phyloP scores from a whole-genome alignment of 768 basidiomycete genomes.

The Pisolithus marmoratus region DNA sequence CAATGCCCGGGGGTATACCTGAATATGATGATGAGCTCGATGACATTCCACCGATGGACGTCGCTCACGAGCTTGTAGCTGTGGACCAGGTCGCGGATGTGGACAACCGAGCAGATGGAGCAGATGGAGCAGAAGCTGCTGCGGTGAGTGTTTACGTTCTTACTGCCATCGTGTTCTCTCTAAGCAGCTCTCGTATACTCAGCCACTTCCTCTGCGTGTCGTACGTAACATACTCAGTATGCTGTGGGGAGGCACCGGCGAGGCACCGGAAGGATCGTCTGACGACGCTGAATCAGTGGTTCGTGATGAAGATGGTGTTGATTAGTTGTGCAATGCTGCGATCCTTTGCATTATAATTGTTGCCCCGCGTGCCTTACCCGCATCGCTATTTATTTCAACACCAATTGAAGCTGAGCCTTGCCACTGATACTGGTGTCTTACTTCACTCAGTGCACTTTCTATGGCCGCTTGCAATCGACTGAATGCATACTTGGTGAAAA shows the following conservation, averaged over 20 bases:
- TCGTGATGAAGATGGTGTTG: background rate
- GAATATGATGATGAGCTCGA: constrained; percentile 29
- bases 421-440: too few relatives aligned
- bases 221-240: constrained; percentile 54
- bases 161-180: background rate
- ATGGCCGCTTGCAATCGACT: background rate
- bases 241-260: constrained; percentile 46
- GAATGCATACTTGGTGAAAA: background rate
- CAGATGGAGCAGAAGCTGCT: constrained; percentile 41
- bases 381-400: too few relatives aligned
- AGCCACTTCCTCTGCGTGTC: constrained; percentile 58
- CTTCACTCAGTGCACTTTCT: too few relatives aligned
- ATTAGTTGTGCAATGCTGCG: background rate
- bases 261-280: constrained; percentile 14
- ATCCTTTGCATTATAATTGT: too few relatives aligned
- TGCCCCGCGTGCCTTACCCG: too few relatives aligned
- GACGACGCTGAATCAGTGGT: background rate
- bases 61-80: constrained; percentile 5
- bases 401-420: too few relatives aligned
- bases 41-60: background rate
- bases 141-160: constrained; percentile 35
- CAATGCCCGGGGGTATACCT: constrained; percentile 44
- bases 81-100: constrained; percentile 27
- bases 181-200: background rate
- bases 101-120: constrained; percentile 37